Percentiles rank a stretch among this genome's conserved stretches.
phyloP scores from a whole-genome alignment of 371 early-diverging fungal species.

The Mortierella sp. region DNA sequence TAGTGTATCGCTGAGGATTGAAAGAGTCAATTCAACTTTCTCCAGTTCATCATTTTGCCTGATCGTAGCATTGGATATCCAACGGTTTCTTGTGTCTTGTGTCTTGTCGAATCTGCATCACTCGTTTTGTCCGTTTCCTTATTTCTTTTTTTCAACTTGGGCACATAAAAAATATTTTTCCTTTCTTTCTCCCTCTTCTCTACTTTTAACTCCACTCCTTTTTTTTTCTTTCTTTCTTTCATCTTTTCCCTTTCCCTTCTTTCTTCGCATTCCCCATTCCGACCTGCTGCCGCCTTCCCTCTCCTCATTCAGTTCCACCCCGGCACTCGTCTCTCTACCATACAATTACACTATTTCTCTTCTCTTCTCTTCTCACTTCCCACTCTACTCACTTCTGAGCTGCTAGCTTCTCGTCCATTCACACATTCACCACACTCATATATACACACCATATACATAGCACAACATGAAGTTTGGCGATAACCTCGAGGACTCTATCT shows the following conservation, averaged over 20 bases:
- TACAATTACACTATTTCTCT: no score
- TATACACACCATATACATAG: not conserved
- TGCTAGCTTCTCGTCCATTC: slow-evolving; percentile 6
- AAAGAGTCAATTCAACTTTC: not conserved
- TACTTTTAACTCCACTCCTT: slow-evolving; percentile 1
- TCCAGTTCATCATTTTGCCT: not conserved
- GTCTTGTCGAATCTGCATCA: not conserved
- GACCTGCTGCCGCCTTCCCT: not conserved
- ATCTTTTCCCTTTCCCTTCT: not conserved
- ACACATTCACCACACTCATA: not conserved
- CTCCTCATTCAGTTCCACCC: slow-evolving; percentile 2
- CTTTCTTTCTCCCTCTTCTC: slow-evolving; percentile 5
- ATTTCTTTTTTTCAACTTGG: no score
- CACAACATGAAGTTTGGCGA: slow-evolving; percentile 86
- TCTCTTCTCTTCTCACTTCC: not conserved
- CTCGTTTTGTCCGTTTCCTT: not conserved
- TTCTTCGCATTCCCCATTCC: slow-evolving; percentile 10
- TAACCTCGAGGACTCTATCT: slow-evolving; percentile 73
- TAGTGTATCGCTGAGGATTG: no score
- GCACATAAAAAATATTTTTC: not conserved
- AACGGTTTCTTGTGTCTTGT: not conserved
- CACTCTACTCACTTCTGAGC: not conserved
- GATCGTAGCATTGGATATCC: not conserved
- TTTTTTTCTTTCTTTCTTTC: not conserved
- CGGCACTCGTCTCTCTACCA: not conserved